Percentiles rank a stretch among this genome's conserved stretches.
Conservation (phyloP, 176 grass and related monocot species). For the Aegilops longissima region DNA sequence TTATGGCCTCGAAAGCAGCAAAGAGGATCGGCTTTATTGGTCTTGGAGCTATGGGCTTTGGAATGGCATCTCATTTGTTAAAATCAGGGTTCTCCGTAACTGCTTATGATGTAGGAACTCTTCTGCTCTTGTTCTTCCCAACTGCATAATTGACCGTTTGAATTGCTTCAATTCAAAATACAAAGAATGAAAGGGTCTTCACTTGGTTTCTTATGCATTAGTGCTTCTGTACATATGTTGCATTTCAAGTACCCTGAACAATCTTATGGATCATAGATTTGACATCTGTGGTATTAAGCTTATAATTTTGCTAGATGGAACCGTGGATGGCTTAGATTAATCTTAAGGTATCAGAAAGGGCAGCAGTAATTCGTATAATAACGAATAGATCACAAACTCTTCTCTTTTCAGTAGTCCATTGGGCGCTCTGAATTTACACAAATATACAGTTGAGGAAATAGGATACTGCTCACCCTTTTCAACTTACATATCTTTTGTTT, state of each 20-base stretch:
- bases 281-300: not conserved
- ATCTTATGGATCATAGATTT: slow-evolving; percentile 11
- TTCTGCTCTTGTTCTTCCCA: slow-evolving; percentile 7
- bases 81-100: slow-evolving; percentile 78
- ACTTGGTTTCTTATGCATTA: not conserved
- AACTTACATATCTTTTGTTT: not conserved
- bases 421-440: not conserved
- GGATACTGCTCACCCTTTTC: not conserved
- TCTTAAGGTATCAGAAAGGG: not conserved
- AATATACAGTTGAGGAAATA: not conserved
- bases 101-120: slow-evolving; percentile 86
- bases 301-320: not conserved
- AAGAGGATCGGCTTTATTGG: slow-evolving; percentile 91
- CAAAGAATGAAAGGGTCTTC: slow-evolving; percentile 8
- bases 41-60: slow-evolving; percentile 98
- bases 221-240: slow-evolving; percentile 3
- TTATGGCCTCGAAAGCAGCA: slow-evolving; percentile 56
- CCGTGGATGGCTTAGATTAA: not conserved
- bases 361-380: not conserved
- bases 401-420: not conserved
- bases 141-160: not conserved
- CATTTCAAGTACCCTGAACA: slow-evolving; percentile 1
- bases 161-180: slow-evolving; percentile 15
- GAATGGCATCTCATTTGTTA: slow-evolving; percentile 96
- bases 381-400: not conserved